Base-by-base conservation (phyloP, 148 eudicot species). In the Vaccinium macrocarpon region DNA sequence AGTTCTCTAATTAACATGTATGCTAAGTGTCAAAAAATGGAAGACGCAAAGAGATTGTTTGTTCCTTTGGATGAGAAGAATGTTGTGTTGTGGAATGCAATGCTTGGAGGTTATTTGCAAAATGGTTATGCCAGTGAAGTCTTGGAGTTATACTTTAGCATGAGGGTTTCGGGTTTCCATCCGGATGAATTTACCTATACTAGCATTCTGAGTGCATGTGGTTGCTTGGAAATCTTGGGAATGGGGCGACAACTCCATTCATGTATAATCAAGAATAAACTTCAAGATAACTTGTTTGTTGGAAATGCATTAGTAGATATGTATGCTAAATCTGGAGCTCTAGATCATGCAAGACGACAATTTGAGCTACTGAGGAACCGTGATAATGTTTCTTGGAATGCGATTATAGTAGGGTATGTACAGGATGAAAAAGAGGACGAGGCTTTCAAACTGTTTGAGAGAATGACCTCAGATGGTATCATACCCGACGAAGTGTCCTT, bases 361-460 rank as follows among this genome's bases (percentile, higher is more conserved):
- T 96, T 96, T 84, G 93, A 92, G 72, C 87, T 78, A 59, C 86
- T 94, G 62, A 78, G 68, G 38, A 78, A 66, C 66, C 92, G 87
- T 85, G 99, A 96, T 88, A 89, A 93, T 88, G 93, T 94, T 83
- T 96, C 99, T 50, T 96, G 99, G 99, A 96, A 94, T 88, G 94
- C 95, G 53, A 96, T 96, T 71, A 94, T 96, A 76, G 99, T 91
- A 66, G 97, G 99, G 77, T 91, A 89, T 82, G 98, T 94, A 53
- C 96, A 93, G 90, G 90, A 85, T 57, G 93, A 92, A 85, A 86
- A 90, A 70, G 98, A 94, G 84, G 84, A 87, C 7, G 91, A 92
- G 88, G 99, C 99, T 86, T 93, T 94, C 62, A 59, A 50, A 84
- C 76, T 94, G 90, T 96, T 96, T 82, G 83, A 55, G 75, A 89